These are phyloP conservation scores for Aphanomyces cochlioides DNA, from an alignment of 352 stramenopile species.

Conservation along the genomic window DNA sequence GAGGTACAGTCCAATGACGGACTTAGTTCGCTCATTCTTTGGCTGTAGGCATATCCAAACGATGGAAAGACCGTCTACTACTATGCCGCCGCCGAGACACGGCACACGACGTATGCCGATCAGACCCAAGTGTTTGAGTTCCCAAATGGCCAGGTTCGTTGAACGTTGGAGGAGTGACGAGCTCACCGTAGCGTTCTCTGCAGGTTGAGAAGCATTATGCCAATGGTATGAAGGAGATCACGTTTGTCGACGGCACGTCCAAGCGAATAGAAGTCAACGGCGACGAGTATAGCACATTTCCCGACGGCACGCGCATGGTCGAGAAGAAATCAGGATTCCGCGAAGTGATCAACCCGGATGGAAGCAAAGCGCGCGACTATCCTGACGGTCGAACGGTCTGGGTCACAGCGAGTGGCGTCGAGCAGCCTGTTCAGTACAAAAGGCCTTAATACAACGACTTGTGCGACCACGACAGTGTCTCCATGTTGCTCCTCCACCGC, in stretches of 20 bases:
- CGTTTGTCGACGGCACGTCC: constrained; percentile 92
- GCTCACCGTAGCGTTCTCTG: constrained; percentile 1
- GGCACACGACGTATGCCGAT: constrained; percentile 91
- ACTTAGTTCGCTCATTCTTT: constrained; percentile 15
- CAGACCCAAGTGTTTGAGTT: constrained; percentile 96
- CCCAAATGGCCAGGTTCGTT: constrained; percentile 79
- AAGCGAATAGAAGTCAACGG: constrained; percentile 78
- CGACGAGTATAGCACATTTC: constrained; percentile 77
- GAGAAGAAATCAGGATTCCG: constrained; percentile 63
- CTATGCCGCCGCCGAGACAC: constrained; percentile 91
- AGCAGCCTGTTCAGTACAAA: constrained; percentile 13
- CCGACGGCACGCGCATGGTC: constrained; percentile 79
- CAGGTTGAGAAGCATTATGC: constrained; percentile 90
- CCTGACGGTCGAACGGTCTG: constrained; percentile 66
- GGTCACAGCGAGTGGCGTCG: constrained; percentile 38
- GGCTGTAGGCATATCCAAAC: constrained; percentile 49
- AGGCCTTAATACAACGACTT: not conserved
- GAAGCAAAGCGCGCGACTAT: constrained; percentile 69
- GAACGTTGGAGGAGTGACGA: not conserved
- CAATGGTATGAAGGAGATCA: constrained; percentile 92
- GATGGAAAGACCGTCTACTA: constrained; percentile 92
- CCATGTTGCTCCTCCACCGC: too few species aligned
- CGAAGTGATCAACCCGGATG: constrained; percentile 73
- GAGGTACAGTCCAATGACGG: constrained; percentile 43
- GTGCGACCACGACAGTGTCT: too few species aligned